Conservation (phyloP, 2,329 filamentous ascomycete genomes). For the Fusarium humuli region DNA sequence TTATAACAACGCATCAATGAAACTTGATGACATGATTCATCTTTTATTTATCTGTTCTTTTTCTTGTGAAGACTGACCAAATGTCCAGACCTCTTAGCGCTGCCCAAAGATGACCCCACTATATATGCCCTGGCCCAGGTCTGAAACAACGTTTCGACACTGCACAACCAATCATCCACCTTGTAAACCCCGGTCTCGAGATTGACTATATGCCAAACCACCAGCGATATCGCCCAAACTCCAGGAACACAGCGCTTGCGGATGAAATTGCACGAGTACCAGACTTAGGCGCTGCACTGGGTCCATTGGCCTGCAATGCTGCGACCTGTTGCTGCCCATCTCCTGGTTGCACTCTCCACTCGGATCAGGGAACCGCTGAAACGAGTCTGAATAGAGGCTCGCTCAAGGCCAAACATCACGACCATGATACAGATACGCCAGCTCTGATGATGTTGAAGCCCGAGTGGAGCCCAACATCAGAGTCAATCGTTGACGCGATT, state of each 20-base stretch:
- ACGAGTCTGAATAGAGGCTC: constrained; percentile 31
- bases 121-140: constrained; percentile 1
- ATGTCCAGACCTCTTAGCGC: constrained; percentile 21
- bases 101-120: constrained; percentile 1
- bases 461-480: constrained; percentile 27
- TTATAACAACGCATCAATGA: not conserved
- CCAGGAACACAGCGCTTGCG: constrained; percentile 26
- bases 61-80: not conserved
- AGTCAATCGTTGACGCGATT: constrained; percentile 23
- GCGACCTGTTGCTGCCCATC: constrained; percentile 35
- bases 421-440: constrained; percentile 48
- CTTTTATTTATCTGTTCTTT: not conserved
- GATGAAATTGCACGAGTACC: constrained; percentile 36
- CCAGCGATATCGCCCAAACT: constrained; percentile 32
- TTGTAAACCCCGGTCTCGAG: constrained; percentile 42
- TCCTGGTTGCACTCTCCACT: constrained; percentile 10
- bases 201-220: constrained; percentile 23
- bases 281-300: constrained; percentile 39
- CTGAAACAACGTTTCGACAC: constrained; percentile 45
- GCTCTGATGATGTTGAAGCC: constrained; percentile 17
- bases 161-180: constrained; percentile 41
- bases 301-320: constrained; percentile 34
- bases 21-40: not conserved
- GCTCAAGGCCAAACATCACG: constrained; percentile 36
- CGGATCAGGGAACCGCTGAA: constrained; percentile 29